Conservation (phyloP, 2,329 filamentous ascomycete genomes). For the Sporothrix humicola region DNA sequence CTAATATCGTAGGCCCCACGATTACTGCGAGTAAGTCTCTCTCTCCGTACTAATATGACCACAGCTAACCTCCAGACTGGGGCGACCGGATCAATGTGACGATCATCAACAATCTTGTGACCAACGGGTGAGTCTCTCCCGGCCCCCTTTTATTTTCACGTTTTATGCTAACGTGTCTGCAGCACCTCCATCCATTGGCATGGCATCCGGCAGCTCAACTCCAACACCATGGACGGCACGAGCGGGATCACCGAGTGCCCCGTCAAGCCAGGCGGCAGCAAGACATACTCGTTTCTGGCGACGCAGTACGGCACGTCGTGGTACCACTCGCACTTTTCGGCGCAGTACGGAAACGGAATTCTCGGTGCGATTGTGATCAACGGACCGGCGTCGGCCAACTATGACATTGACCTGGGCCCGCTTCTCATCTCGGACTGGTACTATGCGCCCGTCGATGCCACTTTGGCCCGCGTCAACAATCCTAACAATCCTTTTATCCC, state of each 20-base stretch:
- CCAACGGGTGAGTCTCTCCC: slow-evolving; percentile 48
- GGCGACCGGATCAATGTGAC: slow-evolving; percentile 62
- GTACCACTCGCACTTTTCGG: slow-evolving; percentile 57
- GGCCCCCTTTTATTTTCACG: slow-evolving; percentile 55
- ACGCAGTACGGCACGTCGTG: slow-evolving; percentile 49
- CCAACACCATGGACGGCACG: slow-evolving; percentile 52
- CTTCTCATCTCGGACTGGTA: slow-evolving; percentile 62
- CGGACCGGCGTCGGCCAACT: slow-evolving; percentile 47
- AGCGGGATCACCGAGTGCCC: slow-evolving; percentile 54
- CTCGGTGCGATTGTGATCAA: slow-evolving; percentile 57
- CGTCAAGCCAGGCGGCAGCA: slow-evolving; percentile 44
- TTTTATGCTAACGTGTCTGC: slow-evolving; percentile 49
- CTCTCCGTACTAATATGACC: background rate
- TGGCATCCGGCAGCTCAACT: slow-evolving; percentile 53
- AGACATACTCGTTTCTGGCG: slow-evolving; percentile 46
- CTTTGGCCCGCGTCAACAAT: slow-evolving; percentile 38
- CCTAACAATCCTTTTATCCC: slow-evolving; percentile 39
- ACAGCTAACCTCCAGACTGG: slow-evolving; percentile 46
- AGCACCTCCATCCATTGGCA: slow-evolving; percentile 56
- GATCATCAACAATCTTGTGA: slow-evolving; percentile 66
- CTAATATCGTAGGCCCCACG: background rate
- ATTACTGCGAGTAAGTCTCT: slow-evolving; percentile 14
- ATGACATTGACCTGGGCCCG: slow-evolving; percentile 59
- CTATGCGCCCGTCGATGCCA: slow-evolving; percentile 49
- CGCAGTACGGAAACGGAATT: slow-evolving; percentile 57